Evolutionary conservation across 139 green algal species (phyloP).

Genomic region (Parachlorella kessleri): DNA sequence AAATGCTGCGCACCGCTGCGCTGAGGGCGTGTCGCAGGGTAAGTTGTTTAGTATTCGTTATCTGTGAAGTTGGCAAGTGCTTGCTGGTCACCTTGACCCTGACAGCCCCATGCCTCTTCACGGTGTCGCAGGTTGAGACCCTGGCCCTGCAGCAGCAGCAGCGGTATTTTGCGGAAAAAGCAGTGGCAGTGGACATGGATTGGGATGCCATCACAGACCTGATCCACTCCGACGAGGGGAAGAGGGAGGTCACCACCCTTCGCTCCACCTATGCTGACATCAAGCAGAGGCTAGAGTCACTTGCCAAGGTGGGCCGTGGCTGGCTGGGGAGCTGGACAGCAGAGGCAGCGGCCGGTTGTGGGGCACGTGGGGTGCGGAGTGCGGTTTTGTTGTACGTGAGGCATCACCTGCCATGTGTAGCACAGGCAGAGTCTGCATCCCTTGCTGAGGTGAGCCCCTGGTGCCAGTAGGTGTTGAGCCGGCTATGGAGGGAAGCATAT

Average conservation of each 20-base stretch:
- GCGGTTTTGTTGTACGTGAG: no score
- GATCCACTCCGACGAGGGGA: constrained; percentile 47
- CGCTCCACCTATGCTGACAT: constrained; percentile 43
- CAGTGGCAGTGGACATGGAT: constrained; percentile 38
- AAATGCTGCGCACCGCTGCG: constrained; percentile 14
- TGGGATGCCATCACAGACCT: constrained; percentile 44
- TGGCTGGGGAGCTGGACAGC: no score
- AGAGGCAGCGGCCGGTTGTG: no score
- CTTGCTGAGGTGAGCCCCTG: no score
- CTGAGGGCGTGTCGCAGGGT: constrained; percentile 18
- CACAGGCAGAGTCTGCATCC: no score
- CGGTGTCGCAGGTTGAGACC: neutral
- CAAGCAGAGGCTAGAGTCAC: constrained; percentile 3
- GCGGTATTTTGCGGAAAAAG: constrained; percentile 42
- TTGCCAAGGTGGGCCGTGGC: constrained; percentile 4
- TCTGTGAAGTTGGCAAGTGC: neutral
- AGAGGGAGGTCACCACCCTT: constrained; percentile 41
- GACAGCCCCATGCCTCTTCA: neutral
- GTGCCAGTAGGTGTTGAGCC: no score
- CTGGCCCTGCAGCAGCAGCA: constrained; percentile 18
- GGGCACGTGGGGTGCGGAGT: no score
- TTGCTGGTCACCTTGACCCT: neutral
- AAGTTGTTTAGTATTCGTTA: neutral
- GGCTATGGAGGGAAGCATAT: no score
- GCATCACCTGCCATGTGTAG: no score